Base-by-base conservation (phyloP, 2,329 filamentous ascomycete species). In the Fusarium agapanthi region DNA sequence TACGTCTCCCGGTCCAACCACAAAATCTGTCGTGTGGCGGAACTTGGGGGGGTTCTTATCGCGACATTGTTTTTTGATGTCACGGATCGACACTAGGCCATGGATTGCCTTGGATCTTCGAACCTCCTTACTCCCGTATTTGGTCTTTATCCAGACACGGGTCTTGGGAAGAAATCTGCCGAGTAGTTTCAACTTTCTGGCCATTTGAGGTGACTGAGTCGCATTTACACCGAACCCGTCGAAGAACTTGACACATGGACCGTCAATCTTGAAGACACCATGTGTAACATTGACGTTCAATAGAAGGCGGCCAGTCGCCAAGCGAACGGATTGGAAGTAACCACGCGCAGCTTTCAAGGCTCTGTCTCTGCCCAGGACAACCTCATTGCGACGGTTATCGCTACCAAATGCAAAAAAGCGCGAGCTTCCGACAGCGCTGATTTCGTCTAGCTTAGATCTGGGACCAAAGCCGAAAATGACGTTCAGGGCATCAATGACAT, bases 221-320 rank as follows among this genome's bases (percentile, higher is more conserved):
- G 76, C 67, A n/a, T 50, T n/a, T 12, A 80, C 59, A 0, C 47
- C 22, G 14, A 83, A 63, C 8, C 60, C 59, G 2, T 65, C 34
- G 30, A 85, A 83, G 9, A 87, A 69, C 1, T 80, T 67, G 2
- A 73, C 71, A 6, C 88, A 70, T 0, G 65, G 67, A 5, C 85
- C 83, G 5, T 79, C 71, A 7, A 80, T 76, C 16, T 83, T 85
- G 77, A 90, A 90, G 24, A 88, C 83, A 7, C 84, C 86, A 69
- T 89, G 85, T 0, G 86, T 86, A 15, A 88, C 85, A 62, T 90
- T 89, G 51, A 83, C 81, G 67, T 90, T 90, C 32, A 90, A 79
- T 0, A 90, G 82, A 4, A 90, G 73, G 0, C 87, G 82, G 5
- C 87, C 87, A 0, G 88, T 90, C 1, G 85, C 85, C 2, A 87